Conservation (phyloP, 1,284 basidiomycete genomes). For the Coniferiporia sulphurascens region DNA sequence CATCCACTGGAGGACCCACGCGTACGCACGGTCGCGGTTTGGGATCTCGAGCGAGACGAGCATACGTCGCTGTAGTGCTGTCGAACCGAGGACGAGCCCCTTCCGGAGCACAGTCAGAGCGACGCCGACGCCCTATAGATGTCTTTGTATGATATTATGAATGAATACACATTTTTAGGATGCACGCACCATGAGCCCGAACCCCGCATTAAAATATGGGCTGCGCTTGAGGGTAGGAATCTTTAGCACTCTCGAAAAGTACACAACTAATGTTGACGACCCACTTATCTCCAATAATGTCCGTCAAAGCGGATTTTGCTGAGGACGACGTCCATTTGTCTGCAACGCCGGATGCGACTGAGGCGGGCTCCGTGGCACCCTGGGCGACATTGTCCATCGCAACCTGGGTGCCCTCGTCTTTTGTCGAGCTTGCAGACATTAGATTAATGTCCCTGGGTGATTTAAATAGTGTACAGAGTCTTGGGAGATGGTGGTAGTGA, state of each 20-base stretch:
- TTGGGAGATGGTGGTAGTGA: too few species aligned
- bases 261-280: slow-evolving; percentile 23
- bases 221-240: slow-evolving; percentile 45
- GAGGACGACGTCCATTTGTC: not conserved
- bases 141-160: not conserved
- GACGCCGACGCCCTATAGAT: slow-evolving; percentile 78
- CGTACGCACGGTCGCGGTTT: slow-evolving; percentile 92
- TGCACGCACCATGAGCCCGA: slow-evolving; percentile 82
- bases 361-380: not conserved
- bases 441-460: not conserved
- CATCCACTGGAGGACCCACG: slow-evolving; percentile 99
- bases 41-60: slow-evolving; percentile 96
- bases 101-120: slow-evolving; percentile 73
- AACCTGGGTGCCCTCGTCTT: not conserved
- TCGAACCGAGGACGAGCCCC: slow-evolving; percentile 64
- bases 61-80: slow-evolving; percentile 81
- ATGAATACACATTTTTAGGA: not conserved
- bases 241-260: slow-evolving; percentile 9
- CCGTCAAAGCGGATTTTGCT: slow-evolving; percentile 9
- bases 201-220: slow-evolving; percentile 94
- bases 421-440: not conserved
- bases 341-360: not conserved
- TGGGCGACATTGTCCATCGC: not conserved
- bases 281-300: slow-evolving; percentile 48
- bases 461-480: too few species aligned